Conservation (phyloP, 2,329 filamentous ascomycete genomes). For the Verticillium alfalfae region DNA sequence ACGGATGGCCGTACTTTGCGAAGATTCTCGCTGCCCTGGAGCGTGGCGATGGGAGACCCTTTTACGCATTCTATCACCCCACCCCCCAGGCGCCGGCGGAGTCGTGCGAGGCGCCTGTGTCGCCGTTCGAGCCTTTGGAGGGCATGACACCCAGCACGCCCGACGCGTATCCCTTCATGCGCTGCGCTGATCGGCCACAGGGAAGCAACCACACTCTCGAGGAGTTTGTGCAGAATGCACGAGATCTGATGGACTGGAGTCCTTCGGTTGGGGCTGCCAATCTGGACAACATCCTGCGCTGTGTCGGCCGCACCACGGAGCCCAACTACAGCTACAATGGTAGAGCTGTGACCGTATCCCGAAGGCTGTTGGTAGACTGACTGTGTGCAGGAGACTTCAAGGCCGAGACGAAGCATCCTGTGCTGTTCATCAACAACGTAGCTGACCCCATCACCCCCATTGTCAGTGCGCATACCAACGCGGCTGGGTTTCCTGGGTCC, state of each 20-base stretch:
- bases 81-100: not conserved
- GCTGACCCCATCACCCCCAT: constrained; percentile 44
- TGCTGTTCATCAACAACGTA: constrained; percentile 38
- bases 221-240: constrained; percentile 26
- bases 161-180: constrained; percentile 38
- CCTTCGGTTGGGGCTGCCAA: constrained; percentile 29
- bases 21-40: constrained; percentile 35
- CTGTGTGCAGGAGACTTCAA: constrained; percentile 13
- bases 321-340: constrained; percentile 33
- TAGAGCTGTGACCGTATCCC: not conserved
- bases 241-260: constrained; percentile 28
- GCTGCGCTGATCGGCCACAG: constrained; percentile 34
- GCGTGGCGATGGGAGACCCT: constrained; percentile 35
- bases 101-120: constrained; percentile 10
- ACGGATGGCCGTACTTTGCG: constrained; percentile 35
- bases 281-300: constrained; percentile 30
- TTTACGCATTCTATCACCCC: constrained; percentile 21
- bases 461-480: constrained; percentile 36
- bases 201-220: constrained; percentile 18
- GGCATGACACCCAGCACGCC: constrained; percentile 24
- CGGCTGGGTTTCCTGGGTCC: constrained; percentile 35
- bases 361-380: not conserved
- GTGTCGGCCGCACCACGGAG: constrained; percentile 28
- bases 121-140: constrained; percentile 22
- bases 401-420: constrained; percentile 31